Evolutionary conservation across 2,329 filamentous ascomycete genomes (phyloP).

Genomic region (Didymella pinodella): DNA sequence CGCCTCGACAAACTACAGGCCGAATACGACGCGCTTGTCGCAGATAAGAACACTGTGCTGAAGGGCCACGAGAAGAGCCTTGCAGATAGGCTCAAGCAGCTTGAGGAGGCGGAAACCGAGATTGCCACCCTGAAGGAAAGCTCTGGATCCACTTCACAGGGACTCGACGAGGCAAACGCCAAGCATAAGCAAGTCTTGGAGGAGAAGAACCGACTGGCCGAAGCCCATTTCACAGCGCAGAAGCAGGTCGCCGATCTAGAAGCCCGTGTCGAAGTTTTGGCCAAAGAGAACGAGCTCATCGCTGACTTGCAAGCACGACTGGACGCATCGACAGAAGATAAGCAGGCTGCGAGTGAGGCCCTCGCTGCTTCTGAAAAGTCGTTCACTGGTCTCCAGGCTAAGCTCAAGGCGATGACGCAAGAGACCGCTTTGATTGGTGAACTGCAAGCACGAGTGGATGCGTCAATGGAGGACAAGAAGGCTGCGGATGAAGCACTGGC

Average conservation of each 20-base stretch:
- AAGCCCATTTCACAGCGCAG: conserved; percentile 34
- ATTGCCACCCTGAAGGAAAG: conserved; percentile 30
- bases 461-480: conserved; percentile 30
- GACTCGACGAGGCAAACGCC: conserved; percentile 33
- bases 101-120: conserved; percentile 34
- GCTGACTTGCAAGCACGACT: conserved; percentile 26
- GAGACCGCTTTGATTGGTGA: conserved; percentile 24
- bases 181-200: conserved; percentile 36
- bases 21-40: conserved; percentile 42
- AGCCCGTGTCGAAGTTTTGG: conserved; percentile 32
- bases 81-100: conserved; percentile 29
- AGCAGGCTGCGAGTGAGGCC: conserved; percentile 31
- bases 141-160: conserved; percentile 36
- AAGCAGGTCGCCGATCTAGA: conserved; percentile 35
- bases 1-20: conserved; percentile 43
- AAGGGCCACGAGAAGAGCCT: conserved; percentile 37
- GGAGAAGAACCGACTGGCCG: conserved; percentile 33
- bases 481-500: conserved; percentile 31
- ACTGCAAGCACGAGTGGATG: conserved; percentile 23
- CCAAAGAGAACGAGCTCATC: conserved; percentile 19
- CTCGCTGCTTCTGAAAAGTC: conserved; percentile 24
- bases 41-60: conserved; percentile 37
- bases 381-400: conserved; percentile 30
- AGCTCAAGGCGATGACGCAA: conserved; percentile 29
- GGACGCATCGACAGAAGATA: conserved; percentile 30